Evolutionary conservation across 306 rosid genomes (phyloP), one percentile per base, ranked within the genome.

Genomic region (Coriaria nepalensis): DNA sequence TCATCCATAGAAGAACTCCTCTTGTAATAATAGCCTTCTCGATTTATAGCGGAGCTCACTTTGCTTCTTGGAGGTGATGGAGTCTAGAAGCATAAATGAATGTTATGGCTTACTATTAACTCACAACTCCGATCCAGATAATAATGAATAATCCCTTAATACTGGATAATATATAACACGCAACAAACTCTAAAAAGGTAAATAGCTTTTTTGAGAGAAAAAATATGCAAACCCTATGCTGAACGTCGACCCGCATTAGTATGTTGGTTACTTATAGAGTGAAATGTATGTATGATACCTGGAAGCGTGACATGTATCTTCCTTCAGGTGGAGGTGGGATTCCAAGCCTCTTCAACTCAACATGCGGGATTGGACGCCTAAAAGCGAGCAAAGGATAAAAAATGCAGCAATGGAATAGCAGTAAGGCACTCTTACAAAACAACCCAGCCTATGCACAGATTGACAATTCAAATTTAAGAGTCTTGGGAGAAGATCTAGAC

Each of bases 241-340:
- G 9, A 11, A 29, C 12, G n/a, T 52, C 9, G 43, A 48, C 33
- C 35, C n/a, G 9, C 39, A 32, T n/a, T n/a, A n/a, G n/a, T n/a
- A n/a, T n/a, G n/a, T n/a, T n/a, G 11, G 37, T 44, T 9, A 33
- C 33, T 39, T 35, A 46, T 20, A 43, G 39, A 56, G 45, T 52
- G 45, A 60, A 59, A 41, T 8, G 9, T 43, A 13, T 7, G 37
- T 46, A 50, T 8, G 13, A 40, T 55, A 80, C 96, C 96, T 81
- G 80, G 68, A 69, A 68, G 58, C 90, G 83, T 40, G 95, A 68
- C 88, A 76, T 62, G 75, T 83, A 88, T 59, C 71, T 70, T 66
- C 96, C 96, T 74, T 88, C 95, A 0, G 88, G 95, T 33, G 94
- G 94, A 59, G 86, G 90, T 53, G 88, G 85, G 40, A 88, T 81